A percentile compares a stretch with the other conserved stretches of the same genome.
Conservation (phyloP, 2,329 filamentous ascomycete species). For the Sporothrix brunneoviolacea region DNA sequence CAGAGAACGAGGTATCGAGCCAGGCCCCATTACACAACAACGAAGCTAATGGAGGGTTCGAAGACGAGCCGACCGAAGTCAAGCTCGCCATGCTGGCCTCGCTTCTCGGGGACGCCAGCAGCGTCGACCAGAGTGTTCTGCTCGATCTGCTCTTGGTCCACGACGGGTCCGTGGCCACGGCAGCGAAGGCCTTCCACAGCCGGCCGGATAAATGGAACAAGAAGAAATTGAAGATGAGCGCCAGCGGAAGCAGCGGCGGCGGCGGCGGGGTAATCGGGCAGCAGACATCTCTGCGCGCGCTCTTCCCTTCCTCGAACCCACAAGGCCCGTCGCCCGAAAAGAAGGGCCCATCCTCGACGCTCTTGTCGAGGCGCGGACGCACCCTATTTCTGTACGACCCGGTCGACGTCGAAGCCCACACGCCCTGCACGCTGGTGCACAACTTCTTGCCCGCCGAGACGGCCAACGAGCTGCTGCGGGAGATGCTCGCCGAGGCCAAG, state of each 20-base stretch:
- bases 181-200: constrained; percentile 49
- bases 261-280: constrained; percentile 39
- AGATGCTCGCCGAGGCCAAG: constrained; percentile 66
- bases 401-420: constrained; percentile 71
- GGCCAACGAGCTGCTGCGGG: constrained; percentile 66
- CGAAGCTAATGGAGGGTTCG: constrained; percentile 43
- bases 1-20: too few species aligned
- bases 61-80: constrained; percentile 78
- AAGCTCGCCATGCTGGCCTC: constrained; percentile 82
- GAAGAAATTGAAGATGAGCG: not conserved
- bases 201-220: constrained; percentile 28
- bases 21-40: not conserved
- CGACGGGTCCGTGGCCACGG: constrained; percentile 66
- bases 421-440: constrained; percentile 86
- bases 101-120: constrained; percentile 53
- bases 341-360: constrained; percentile 23
- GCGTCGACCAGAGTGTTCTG: constrained; percentile 56
- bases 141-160: constrained; percentile 73
- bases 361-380: constrained; percentile 61
- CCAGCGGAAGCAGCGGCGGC: not conserved
- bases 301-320: constrained; percentile 11
- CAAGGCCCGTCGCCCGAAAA: constrained; percentile 9
- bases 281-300: constrained; percentile 56
- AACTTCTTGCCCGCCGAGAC: constrained; percentile 71
- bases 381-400: constrained; percentile 82